phyloP scores from a whole-genome alignment of 1,139 yeast species.

The Zygoascus sp. region DNA sequence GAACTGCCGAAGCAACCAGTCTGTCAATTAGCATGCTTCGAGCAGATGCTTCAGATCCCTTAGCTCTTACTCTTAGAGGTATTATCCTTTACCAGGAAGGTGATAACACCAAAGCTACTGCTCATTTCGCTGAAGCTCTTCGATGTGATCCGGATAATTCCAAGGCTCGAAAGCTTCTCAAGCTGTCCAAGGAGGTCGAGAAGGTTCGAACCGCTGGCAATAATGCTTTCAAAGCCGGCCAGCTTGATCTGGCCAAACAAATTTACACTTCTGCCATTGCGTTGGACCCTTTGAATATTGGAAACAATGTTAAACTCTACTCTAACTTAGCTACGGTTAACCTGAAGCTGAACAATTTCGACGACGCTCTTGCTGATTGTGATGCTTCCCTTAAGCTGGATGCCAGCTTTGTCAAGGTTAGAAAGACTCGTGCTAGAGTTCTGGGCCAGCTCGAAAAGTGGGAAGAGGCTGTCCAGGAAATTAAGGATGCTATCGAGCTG shows the following conservation, averaged over 20 bases:
- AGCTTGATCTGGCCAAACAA: constrained; percentile 54
- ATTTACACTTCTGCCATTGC: constrained; percentile 64
- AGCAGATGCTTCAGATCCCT: constrained; percentile 35
- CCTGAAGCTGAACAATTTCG: constrained; percentile 51
- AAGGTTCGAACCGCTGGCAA: constrained; percentile 52
- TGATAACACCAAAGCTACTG: constrained; percentile 36
- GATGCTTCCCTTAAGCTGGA: constrained; percentile 48
- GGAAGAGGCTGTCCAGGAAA: constrained; percentile 39
- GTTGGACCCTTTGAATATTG: constrained; percentile 45
- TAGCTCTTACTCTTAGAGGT: constrained; percentile 39
- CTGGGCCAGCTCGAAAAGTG: constrained; percentile 37
- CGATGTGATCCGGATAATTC: constrained; percentile 41
- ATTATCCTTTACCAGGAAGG: constrained; percentile 37
- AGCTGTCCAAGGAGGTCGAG: constrained; percentile 39
- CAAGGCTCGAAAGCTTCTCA: constrained; percentile 34
- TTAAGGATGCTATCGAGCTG: constrained; percentile 37
- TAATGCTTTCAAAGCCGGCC: constrained; percentile 51
- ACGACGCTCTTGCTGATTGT: constrained; percentile 59
- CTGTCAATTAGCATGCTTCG: constrained; percentile 36
- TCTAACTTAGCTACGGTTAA: constrained; percentile 79
- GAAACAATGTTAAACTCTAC: constrained; percentile 51
- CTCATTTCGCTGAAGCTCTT: constrained; percentile 40
- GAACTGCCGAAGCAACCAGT: constrained; percentile 37
- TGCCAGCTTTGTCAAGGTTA: constrained; percentile 38
- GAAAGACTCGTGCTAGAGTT: constrained; percentile 39